Evolutionary conservation across 1,284 basidiomycete species (phyloP), one percentile per base, ranked within the genome.

Genomic region (Vanrija humicola): DNA sequence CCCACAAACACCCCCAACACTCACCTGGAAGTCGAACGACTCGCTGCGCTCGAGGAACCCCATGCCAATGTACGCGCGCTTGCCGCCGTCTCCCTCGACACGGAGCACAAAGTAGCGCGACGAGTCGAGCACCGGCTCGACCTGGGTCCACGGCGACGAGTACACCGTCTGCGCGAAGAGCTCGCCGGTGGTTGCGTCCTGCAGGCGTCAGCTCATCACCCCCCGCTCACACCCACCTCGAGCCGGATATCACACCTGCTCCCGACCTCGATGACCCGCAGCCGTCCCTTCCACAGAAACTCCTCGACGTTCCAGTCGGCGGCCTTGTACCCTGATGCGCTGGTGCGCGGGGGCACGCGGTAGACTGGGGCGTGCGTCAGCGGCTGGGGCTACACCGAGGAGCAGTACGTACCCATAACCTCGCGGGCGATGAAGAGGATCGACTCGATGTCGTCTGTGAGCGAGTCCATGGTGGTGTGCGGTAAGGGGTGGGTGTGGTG

Each of bases 91-190:
- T 19, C 77, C 75, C 77, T 94, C 93, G 2, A 97, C 87, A 50
- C 91, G 83, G 28, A 98, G 80, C 6, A 97, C 94, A 74, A 97
- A 97, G 77, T 98, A 98, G 46, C 95, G 84, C 9, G 90, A 94
- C 0, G 90, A 95, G 76, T 99, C 95, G 25, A 98, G 82, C 6
- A 98, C 94, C 7, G 93, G 89, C 69, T 99, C 96, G 18, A 98
- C 91, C 26, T 85, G 86, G 6, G 90, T 87, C 64, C 69, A 73
- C 34, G 83, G 79, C 10, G 87, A 81, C 67, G 90, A 86, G 72
- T 98, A 98, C n/a, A 86, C 85, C 10, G 90, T 86, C 64, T 86
- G 86, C 26, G 95, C 96, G 76, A 98, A 98, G 46, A 93, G 66
- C 53, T 78, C 77, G 38, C 76, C 76, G 23, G 72, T 63, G n/a